Evolutionary conservation across 2,329 filamentous ascomycete genomes (phyloP).

Genomic region (Fusarium sp.): DNA sequence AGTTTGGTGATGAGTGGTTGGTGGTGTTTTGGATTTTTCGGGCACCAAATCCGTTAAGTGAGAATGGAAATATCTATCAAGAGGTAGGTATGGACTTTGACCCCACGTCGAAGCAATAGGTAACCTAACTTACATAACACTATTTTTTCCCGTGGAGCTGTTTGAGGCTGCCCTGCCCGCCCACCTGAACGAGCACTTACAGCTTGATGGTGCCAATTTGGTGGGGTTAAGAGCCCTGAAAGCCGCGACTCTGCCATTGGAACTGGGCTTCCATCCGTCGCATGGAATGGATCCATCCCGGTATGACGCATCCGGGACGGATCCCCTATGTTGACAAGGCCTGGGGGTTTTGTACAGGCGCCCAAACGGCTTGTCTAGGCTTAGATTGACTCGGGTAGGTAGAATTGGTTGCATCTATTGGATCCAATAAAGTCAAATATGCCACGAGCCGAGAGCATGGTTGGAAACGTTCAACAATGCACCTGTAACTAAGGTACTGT

Average conservation of each 20-base stretch:
- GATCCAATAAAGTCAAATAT: neutral
- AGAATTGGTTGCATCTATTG: neutral
- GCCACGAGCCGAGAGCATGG: neutral
- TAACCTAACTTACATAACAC: conserved; percentile 28
- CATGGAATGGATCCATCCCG: neutral
- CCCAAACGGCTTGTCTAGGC: neutral
- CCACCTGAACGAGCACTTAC: neutral
- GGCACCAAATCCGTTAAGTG: conserved; percentile 37
- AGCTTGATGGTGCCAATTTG: conserved; percentile 21
- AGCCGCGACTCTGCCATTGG: conserved; percentile 2
- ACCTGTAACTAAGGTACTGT: neutral
- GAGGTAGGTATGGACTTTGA: conserved; percentile 32
- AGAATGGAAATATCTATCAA: conserved; percentile 35
- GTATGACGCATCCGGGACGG: conserved; percentile 27
- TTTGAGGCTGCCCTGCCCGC: neutral
- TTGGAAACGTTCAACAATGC: conserved; percentile 13
- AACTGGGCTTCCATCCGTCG: neutral
- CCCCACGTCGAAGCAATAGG: conserved; percentile 37
- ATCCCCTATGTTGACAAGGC: conserved; percentile 12
- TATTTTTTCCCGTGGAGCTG: conserved; percentile 14
- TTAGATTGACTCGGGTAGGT: neutral
- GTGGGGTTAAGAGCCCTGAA: conserved; percentile 43
- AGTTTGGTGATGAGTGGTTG: conserved; percentile 22
- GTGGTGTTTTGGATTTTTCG: conserved; percentile 35
- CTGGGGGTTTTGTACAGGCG: neutral